Conservation (phyloP, 106 monocot species). For the Allium sativum region DNA sequence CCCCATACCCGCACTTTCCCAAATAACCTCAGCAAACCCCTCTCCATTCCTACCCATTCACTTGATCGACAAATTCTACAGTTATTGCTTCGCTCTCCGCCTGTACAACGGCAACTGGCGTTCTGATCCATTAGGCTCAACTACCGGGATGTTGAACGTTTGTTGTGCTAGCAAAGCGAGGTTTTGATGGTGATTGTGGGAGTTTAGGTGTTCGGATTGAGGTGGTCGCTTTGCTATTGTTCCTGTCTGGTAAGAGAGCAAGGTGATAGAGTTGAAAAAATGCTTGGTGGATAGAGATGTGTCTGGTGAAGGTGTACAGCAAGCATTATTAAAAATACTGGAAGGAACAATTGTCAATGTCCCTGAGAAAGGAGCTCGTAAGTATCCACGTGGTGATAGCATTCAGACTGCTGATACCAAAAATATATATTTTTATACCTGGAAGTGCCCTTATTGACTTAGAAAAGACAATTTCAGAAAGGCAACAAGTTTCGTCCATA, state of each 20-base stretch:
- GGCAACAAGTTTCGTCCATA: slow-evolving; percentile 64
- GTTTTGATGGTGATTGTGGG: no score
- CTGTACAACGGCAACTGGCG: slow-evolving; percentile 90
- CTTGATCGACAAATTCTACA: slow-evolving; percentile 66
- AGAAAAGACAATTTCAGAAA: not conserved
- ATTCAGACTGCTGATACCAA: slow-evolving; percentile 29
- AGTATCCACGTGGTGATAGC: slow-evolving; percentile 12
- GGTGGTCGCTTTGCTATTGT: no score
- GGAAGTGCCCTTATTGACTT: not conserved
- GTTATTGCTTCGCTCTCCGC: slow-evolving; percentile 86
- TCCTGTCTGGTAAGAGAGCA: no score
- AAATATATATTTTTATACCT: not conserved
- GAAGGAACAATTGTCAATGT: slow-evolving; percentile 63
- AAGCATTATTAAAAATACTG: slow-evolving; percentile 78
- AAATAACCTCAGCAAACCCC: slow-evolving; percentile 37
- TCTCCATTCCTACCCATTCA: slow-evolving; percentile 71
- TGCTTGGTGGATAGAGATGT: no score
- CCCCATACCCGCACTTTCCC: slow-evolving; percentile 48
- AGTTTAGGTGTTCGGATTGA: no score
- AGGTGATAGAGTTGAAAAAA: no score
- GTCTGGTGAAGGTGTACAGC: slow-evolving; percentile 88
- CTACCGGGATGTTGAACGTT: slow-evolving; percentile 37
- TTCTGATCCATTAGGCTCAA: slow-evolving; percentile 65
- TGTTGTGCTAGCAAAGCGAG: no score
- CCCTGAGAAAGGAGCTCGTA: slow-evolving; percentile 15